phyloP scores from a whole-genome alignment of 2,329 filamentous ascomycete species.

The Colletotrichum navitas region DNA sequence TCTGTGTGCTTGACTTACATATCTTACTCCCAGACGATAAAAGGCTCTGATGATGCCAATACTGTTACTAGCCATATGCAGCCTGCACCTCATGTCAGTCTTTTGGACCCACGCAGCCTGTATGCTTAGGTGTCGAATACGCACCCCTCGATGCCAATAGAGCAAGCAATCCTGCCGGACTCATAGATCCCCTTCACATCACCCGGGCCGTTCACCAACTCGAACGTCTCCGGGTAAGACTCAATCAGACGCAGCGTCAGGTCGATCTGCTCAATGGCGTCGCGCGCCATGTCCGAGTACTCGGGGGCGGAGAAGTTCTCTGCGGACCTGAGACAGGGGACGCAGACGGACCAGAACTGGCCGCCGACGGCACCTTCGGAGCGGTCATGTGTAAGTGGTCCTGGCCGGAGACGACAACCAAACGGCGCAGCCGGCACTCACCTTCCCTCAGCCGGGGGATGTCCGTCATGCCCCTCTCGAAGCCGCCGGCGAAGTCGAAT shows the following conservation, averaged over 20 bases:
- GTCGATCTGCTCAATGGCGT: slow-evolving; percentile 45
- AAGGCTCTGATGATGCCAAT: slow-evolving; percentile 51
- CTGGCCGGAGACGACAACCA: neutral
- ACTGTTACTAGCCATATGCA: slow-evolving; percentile 51
- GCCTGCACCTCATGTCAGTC: neutral
- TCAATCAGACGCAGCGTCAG: slow-evolving; percentile 46
- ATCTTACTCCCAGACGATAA: slow-evolving; percentile 51
- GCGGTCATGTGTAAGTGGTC: neutral
- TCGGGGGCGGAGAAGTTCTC: slow-evolving; percentile 46
- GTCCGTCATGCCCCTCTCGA: slow-evolving; percentile 51
- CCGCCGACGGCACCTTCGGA: slow-evolving; percentile 46
- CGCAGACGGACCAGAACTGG: slow-evolving; percentile 50
- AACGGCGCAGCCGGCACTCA: neutral
- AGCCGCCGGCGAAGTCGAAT: slow-evolving; percentile 50
- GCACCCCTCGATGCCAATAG: slow-evolving; percentile 52
- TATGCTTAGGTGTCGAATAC: neutral
- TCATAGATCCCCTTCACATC: slow-evolving; percentile 48
- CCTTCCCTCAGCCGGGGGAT: slow-evolving; percentile 46
- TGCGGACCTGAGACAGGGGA: slow-evolving; percentile 45
- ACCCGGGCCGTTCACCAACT: slow-evolving; percentile 46
- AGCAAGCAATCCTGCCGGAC: slow-evolving; percentile 50
- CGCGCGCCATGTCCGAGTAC: slow-evolving; percentile 44
- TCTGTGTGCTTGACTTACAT: slow-evolving; percentile 44
- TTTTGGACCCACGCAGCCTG: neutral
- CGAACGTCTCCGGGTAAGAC: slow-evolving; percentile 45